phyloP scores from a whole-genome alignment of 2,329 filamentous ascomycete species.

The Cercospora citrullina region DNA sequence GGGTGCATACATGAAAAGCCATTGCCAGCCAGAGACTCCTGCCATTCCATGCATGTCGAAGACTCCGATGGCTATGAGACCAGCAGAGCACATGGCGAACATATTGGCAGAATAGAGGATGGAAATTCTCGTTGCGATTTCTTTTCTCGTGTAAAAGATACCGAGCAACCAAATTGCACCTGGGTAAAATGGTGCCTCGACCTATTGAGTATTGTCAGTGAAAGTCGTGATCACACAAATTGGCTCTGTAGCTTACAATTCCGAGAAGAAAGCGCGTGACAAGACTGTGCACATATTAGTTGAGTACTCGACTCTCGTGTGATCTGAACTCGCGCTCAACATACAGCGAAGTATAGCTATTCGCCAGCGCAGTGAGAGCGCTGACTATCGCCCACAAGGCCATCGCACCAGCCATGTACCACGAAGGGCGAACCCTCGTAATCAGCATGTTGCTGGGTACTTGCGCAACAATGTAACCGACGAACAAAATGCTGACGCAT shows the following conservation, averaged over 20 bases:
- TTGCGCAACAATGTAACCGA: constrained; percentile 43
- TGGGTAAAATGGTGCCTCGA: constrained; percentile 37
- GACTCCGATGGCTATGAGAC: constrained; percentile 29
- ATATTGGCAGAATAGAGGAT: constrained; percentile 41
- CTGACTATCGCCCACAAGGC: constrained; percentile 39
- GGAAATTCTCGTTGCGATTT: constrained; percentile 43
- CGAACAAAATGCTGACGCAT: constrained; percentile 31
- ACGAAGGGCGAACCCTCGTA: constrained; percentile 45
- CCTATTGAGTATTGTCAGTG: background rate
- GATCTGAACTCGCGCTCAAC: constrained; percentile 26
- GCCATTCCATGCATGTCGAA: constrained; percentile 34
- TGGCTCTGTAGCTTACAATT: constrained; percentile 1
- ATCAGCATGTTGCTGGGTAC: constrained; percentile 48
- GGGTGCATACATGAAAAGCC: constrained; percentile 15
- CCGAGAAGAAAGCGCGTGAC: constrained; percentile 38
- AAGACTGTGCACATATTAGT: background rate
- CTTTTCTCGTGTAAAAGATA: constrained; percentile 45
- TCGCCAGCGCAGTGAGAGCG: constrained; percentile 41
- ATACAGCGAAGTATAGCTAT: constrained; percentile 41
- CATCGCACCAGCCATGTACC: constrained; percentile 44
- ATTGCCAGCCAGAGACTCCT: constrained; percentile 39
- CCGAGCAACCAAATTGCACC: constrained; percentile 47
- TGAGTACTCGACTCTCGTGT: too few species aligned
- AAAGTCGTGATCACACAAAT: background rate
- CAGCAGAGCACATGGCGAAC: constrained; percentile 36